Evolutionary conservation across 2,329 filamentous ascomycete species (phyloP), one percentile per base, ranked within the genome.

Genomic region (Colletotrichum destructivum): DNA sequence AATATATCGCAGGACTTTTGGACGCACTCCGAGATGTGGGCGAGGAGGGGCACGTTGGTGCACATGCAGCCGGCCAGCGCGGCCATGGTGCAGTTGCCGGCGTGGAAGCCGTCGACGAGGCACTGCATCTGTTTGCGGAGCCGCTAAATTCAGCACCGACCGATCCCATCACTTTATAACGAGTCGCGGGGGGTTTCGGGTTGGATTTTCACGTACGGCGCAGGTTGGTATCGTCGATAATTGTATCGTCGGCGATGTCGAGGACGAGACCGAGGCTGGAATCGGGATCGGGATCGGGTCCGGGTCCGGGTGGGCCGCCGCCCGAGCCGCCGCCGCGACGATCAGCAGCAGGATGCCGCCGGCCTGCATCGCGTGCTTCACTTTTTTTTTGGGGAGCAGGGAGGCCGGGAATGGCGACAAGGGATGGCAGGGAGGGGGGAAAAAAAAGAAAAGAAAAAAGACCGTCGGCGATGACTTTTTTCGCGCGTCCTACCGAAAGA

Each of bases 1-100:
- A 72, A 66, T 6, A 26, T 4, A 4, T 49, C 23, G 62, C 72
- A 74, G 12, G 69, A 66, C 5, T 8, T 44, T 26, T 74, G 72
- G 13, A 73, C 65, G 23, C 72, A 74, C 21, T 66, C 62, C 8
- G 72, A 74, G 15, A 69, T 52, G 1, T 35, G 21, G 6, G 72
- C 66, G 31, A 70, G 72, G 11, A 70, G 62, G 1, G 65, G 52
- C 4, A 66, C 52, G 38, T 74, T 64, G 18, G 70, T 63, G 38
- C 72, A 73, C 15, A 69, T 38, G 21, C 72, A 74, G 15, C 55
- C 56, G 23, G 52, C 26, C 18, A 74, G n/a, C 38, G 40, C 47
- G n/a, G 23, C 40, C 6, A 67, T 9, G 35, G 62, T 69, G 49
- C 66, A 74, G 7, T 66, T 62, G 5, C 64, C 62, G 15, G 59